Evolutionary conservation across 345 rosid species (phyloP), one percentile per base, ranked within the genome.

Genomic region (Dipteronia sinensis): DNA sequence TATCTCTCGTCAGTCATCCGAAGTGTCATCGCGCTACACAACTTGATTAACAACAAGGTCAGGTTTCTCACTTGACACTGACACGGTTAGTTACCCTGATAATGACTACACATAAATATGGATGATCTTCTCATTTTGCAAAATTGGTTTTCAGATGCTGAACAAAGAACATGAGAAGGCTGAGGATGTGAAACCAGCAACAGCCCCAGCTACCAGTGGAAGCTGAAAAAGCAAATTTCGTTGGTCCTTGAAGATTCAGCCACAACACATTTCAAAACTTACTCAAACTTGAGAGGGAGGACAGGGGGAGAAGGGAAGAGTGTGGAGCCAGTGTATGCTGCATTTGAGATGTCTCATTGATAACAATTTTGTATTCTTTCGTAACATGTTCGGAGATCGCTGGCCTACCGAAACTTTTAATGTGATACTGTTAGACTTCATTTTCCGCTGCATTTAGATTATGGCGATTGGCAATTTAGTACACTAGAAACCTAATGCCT

Each of bases 11-110:
- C 93, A 56, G 89, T 91, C 70, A 88, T 88, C 71, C 82, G 95
- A 76, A 88, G 92, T 69, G 90, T 90, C 46, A 90, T 95, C 55
- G 99, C 99, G 0, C 93, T 95, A 53, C 98, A 95, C 83, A 93
- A 92, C 88, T 87, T 92, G 95, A 95, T 95, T 85, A 93, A 89
- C 83, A 91, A 95, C 86, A 95, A 95, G 96, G 99, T 93, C 47
- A 69, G 78, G 67, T 25, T 0, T 80, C 61, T 55, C 16, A 11
- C 7, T 34, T 4, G 38, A 34, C 4, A 34, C 38, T 34, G 38
- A 34, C 27, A n/a, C 42, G 12, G 71, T 12, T 73, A 22, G 10
- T 25, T 40, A n/a, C 20, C 27, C 42, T 56, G 3, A 53, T 51
- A 75, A 65, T 62, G 47, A 19, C 51, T 15, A 17, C 29, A 6